A percentile compares a stretch with the other conserved stretches of the same genome.
Evolutionary conservation across 371 early-diverging fungal genomes (phyloP).

Genomic region (Parasitella parasitica): DNA sequence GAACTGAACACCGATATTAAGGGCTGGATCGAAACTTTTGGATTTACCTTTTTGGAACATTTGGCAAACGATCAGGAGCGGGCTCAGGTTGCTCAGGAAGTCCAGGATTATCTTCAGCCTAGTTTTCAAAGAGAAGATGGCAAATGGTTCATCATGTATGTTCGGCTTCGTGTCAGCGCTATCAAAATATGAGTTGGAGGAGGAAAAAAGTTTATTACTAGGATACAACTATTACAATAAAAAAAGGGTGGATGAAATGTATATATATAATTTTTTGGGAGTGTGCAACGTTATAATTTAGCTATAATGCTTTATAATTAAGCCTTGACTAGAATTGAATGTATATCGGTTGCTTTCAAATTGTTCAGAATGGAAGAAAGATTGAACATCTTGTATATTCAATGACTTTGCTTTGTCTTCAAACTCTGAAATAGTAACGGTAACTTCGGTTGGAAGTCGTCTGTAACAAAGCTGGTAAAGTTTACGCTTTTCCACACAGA

Average conservation of each 20-base stretch:
- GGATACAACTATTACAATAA: background rate
- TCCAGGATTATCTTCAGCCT: conserved; percentile 49
- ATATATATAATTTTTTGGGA: conserved; percentile 1
- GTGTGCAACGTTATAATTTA: background rate
- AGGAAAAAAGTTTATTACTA: background rate
- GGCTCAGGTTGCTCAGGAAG: conserved; percentile 41
- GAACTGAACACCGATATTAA: conserved; percentile 53
- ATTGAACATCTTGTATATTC: conserved; percentile 64
- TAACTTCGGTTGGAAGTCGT: conserved; percentile 55
- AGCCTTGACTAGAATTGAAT: conserved; percentile 26
- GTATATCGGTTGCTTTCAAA: conserved; percentile 43
- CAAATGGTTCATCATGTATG: conserved; percentile 61
- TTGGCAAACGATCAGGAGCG: conserved; percentile 42
- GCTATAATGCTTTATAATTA: conserved; percentile 17
- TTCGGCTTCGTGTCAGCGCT: conserved; percentile 50
- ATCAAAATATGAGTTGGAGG: conserved; percentile 12
- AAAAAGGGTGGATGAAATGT: background rate
- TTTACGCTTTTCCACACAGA: conserved; percentile 76
- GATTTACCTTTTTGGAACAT: conserved; percentile 47
- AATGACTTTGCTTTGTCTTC: conserved; percentile 48
- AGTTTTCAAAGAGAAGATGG: conserved; percentile 55
- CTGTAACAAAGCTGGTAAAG: conserved; percentile 65
- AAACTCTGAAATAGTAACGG: conserved; percentile 63
- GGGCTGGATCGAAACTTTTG: conserved; percentile 77
- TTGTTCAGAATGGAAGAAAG: conserved; percentile 55